These are phyloP conservation scores for Paramecium tetraurelia DNA, from an alignment of 73 alveolate species.

Conservation along the genomic window DNA sequence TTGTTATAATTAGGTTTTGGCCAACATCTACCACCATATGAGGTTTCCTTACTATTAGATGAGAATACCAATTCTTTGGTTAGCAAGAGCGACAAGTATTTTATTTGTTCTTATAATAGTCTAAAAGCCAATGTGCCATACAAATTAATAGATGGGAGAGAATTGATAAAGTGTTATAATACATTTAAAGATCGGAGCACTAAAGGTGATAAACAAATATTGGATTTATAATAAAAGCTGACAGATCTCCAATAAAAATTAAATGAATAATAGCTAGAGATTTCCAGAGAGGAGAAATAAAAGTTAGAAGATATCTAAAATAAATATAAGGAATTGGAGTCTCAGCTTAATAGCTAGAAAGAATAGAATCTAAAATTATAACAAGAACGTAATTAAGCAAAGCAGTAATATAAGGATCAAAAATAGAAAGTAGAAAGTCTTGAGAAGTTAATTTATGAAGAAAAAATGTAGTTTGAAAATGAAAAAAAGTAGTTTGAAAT, in stretches of 20 bases:
- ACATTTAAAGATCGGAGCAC: background rate
- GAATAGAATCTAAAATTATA: background rate
- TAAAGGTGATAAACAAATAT: background rate
- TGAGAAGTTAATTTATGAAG: background rate
- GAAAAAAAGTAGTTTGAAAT: background rate
- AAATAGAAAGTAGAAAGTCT: too few species aligned
- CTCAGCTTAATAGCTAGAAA: background rate
- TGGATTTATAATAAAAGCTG: background rate
- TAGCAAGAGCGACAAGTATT: background rate
- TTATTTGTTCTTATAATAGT: background rate
- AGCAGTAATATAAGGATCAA: too few species aligned
- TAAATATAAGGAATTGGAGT: background rate
- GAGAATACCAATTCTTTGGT: background rate
- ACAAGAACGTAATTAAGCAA: background rate
- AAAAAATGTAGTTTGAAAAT: too few species aligned
- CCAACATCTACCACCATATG: background rate
- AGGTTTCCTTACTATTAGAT: background rate
- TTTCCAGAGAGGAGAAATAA: background rate
- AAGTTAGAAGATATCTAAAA: background rate
- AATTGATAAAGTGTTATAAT: background rate
- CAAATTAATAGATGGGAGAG: background rate
- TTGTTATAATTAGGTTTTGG: background rate
- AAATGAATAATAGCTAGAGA: too few species aligned
- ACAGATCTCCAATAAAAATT: background rate
- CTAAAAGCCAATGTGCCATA: background rate